Evolutionary conservation across 441 rosid genomes (phyloP), one percentile per base, ranked within the genome.

Genomic region (Theobroma grandiflorum): DNA sequence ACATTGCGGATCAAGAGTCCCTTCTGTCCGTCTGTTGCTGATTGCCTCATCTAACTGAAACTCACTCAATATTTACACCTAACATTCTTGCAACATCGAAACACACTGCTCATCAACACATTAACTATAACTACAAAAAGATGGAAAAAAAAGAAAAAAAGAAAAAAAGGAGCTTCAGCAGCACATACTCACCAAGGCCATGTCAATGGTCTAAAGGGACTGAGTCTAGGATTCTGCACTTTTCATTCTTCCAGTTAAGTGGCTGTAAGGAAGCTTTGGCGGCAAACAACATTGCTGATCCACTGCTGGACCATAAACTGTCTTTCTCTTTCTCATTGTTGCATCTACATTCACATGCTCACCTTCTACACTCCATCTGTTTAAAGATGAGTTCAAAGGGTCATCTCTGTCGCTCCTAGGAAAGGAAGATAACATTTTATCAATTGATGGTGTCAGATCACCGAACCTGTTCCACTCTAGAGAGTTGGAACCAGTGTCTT

Each of bases 241-340:
- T 81, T 76, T 79, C 83, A 70, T 69, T 81, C 78, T 45, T 73
- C 85, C 79, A 16, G 74, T 78, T 6, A 70, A 76, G 50, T 79
- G 83, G 76, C 62, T 75, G 75, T 72, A 80, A 11, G 82, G 84
- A 78, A 84, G 81, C 89, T 84, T 83, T 61, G 82, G 81, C 55
- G 83, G 82, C 89, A 87, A 84, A 64, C 73, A 40, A 79, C 78
- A 79, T 52, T 80, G 85, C 38, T 71, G 82, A 82, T 79, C 86
- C 53, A 81, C 87, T 37, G 65, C 31, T 53, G 82, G 78, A 82
- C 77, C 78, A 63, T 81, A 71, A 73, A 77, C 83, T 14, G 83
- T 74, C 83, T 85, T 86, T 75, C 84, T 85, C 86, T 85, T 91
- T 79, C 85, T 87, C 80, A 16, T 62, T 7, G 59, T 69, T 64